Conservation (phyloP, 257 asterid species). For the Fraxinus americana region DNA sequence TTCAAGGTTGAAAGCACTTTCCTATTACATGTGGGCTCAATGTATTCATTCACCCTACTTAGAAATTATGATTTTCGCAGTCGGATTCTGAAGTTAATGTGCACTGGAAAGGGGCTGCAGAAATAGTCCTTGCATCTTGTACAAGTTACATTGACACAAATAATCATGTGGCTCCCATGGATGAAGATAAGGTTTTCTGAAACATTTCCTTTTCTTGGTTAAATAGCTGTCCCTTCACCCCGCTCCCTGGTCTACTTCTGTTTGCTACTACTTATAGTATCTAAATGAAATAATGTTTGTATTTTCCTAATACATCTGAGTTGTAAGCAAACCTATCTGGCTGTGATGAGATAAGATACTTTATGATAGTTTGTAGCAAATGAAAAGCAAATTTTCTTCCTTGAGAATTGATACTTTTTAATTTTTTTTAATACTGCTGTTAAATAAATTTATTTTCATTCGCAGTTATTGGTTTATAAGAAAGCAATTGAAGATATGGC, state of each 20-base stretch:
- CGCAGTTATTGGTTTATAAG: conserved; percentile 54
- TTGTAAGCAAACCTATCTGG: not conserved
- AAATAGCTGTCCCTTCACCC: not conserved
- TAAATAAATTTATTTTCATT: conserved; percentile 19
- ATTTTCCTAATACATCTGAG: not conserved
- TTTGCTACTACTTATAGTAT: not conserved
- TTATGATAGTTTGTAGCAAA: too few relatives aligned
- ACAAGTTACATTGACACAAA: conserved; percentile 64
- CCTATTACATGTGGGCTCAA: not conserved
- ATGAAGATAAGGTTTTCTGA: conserved; percentile 64
- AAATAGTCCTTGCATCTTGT: conserved; percentile 78
- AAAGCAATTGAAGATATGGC: conserved; percentile 88
- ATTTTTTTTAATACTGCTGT: conserved; percentile 11
- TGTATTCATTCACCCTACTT: conserved; percentile 6
- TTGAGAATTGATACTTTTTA: not conserved
- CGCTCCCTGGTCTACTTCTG: not conserved
- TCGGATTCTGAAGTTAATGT: conserved; percentile 62
- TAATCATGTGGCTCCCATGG: conserved; percentile 56
- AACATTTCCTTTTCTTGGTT: not conserved
- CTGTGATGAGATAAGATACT: not conserved
- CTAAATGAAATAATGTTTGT: not conserved
- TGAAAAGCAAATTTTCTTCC: not conserved
- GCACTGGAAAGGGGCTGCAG: conserved; percentile 99
- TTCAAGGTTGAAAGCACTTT: not conserved
- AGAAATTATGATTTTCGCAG: conserved; percentile 40